Base-by-base conservation (phyloP, 2,329 filamentous ascomycete species). In the Amylocarpus encephaloides region DNA sequence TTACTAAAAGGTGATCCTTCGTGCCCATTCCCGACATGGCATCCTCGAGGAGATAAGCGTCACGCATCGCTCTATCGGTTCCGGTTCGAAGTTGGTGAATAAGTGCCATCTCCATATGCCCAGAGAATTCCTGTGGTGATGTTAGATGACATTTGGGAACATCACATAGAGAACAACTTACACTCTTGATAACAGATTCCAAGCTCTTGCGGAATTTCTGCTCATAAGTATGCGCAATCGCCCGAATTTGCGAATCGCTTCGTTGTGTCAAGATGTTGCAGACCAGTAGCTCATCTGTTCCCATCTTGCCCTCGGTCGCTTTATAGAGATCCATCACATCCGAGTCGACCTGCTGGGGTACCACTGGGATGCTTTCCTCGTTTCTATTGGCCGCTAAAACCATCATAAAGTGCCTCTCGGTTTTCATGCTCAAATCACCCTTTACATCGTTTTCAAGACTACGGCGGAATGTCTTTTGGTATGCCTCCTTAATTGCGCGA, bases 101-200 rank as follows among this genome's bases (percentile, higher is more conserved):
- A 1, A 97, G 77, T 0, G 89, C 89, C 13, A 88, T 80, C 66
- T 91, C 76, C 90, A 97, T 96, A 66, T 97, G 92, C 0, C 92
- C 92, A 0, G 84, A 87, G 69, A 96, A 96, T 62, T 93, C 83
- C 71, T 83, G 53, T 7, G 51, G 33, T 35, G 5, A 44, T 40
- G 45, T 62, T 50, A 62, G 40, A 43, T 39, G 33, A 33, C 35
- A 29, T 30, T 44, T 12, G 41, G n/a, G 15, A 11, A n/a, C 64
- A 13, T 36, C 6, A 15, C 5, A 15, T 16, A 10, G n/a, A 16
- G 29, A 15, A 29, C 6, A 29, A 35, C 73, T 69, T 67, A 82
- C 80, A 61, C 80, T 86, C 55, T 82, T 80, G 60, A 97, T 82
- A 44, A 89, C 83, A 32, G 80, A 78, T 56, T 88, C 83, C 1